phyloP scores from a whole-genome alignment of 345 rosid species.

The Clarkia xantiana region DNA sequence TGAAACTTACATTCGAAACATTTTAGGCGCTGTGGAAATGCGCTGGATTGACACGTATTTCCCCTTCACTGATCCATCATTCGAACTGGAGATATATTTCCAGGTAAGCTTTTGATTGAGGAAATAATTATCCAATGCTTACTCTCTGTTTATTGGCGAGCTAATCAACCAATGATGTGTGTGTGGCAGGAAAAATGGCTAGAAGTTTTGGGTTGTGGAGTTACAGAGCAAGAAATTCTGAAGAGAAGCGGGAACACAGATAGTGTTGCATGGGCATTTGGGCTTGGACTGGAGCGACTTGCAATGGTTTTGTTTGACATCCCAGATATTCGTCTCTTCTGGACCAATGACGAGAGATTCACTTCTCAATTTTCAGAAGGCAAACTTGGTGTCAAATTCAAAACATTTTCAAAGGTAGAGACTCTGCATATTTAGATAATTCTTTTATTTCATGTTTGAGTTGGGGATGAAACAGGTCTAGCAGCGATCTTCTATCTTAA shows the following conservation, averaged over 20 bases:
- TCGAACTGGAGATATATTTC: constrained; percentile 91
- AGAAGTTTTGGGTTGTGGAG: constrained; percentile 97
- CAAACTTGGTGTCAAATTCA: constrained; percentile 76
- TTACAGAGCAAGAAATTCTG: constrained; percentile 78
- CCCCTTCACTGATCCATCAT: constrained; percentile 90
- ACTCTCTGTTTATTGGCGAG: neutral
- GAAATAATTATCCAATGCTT: too few species aligned
- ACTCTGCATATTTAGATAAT: too few species aligned
- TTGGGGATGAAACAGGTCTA: too few species aligned
- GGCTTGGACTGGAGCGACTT: constrained; percentile 88
- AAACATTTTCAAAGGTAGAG: constrained; percentile 85
- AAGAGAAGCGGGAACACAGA: constrained; percentile 43
- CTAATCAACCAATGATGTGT: constrained; percentile 8
- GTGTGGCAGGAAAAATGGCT: constrained; percentile 76
- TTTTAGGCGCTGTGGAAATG: constrained; percentile 93
- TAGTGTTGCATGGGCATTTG: constrained; percentile 97
- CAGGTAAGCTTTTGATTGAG: constrained; percentile 19
- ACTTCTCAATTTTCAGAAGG: constrained; percentile 76
- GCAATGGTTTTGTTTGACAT: constrained; percentile 96
- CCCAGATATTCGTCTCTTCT: constrained; percentile 93
- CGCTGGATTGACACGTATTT: constrained; percentile 89
- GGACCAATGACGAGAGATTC: constrained; percentile 72
- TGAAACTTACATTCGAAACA: constrained; percentile 9
- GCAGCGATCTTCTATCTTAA: too few species aligned
- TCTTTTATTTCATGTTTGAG: neutral